Base-by-base conservation (phyloP, 768 basidiomycete genomes). In the Amanita pallidorosea region DNA sequence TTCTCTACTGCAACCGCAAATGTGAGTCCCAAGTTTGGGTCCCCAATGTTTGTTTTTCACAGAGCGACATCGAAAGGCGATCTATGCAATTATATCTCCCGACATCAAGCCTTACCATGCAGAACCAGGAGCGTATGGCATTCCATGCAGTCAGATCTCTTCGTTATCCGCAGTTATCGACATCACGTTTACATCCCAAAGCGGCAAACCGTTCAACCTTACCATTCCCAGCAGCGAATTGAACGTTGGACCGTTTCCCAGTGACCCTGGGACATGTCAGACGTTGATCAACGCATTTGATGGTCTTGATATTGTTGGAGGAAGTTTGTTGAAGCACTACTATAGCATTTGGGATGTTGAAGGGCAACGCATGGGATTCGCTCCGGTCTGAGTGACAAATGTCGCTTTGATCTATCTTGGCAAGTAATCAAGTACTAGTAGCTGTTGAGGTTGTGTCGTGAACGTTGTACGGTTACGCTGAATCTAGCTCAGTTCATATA, bases 211-310 rank as follows among this genome's bases (percentile, higher is more conserved):
- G 8, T 80, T 80, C 66, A 76, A 79, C 56, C 63, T 81, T 31
- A 31, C 31, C 18, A 79, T 31, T 31, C 31, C 31, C 12, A 31
- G 31, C 77, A 70, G 64, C 52, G 78, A 80, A 58, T 70, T 82
- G 43, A 77, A 66, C 55, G 77, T 80, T 34, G 79, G 78, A 8
- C 77, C 78, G 3, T 80, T 80, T 61, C 58, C 66, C 13, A 72
- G 66, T 55, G 65, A 79, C 55, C 63, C 76, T 5, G 12, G 12
- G 31, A 31, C 31, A 31, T 31, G 31, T 31, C 31, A 31, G 11
- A 31, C 31, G 6, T 12, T 31, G 3, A 31, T 31, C 31, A 31
- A 31, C 79, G 25, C 77, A 80, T 65, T 80, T 79, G 56, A 40
- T 11, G 38, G 38, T 73, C 63, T 74, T 45, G 67, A 70, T 44